These are phyloP conservation scores for Solanum peruvianum DNA, from an alignment of 257 asterid genomes.

Conservation along the genomic window DNA sequence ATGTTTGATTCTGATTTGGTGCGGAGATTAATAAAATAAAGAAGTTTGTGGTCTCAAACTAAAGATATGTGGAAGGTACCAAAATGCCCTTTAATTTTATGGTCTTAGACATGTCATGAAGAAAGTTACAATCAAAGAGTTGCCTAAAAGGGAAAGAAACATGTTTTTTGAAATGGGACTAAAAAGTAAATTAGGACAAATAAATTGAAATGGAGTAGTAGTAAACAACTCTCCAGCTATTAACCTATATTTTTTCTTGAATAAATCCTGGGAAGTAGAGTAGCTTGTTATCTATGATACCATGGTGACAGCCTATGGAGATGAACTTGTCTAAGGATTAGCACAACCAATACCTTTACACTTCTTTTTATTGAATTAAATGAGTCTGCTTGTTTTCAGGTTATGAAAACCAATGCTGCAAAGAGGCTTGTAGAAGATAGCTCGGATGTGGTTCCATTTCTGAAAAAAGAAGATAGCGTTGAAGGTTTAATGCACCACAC, in stretches of 20 bases:
- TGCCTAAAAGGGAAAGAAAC: background rate
- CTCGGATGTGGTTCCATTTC: background rate
- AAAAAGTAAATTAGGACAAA: background rate
- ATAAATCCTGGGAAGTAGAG: background rate
- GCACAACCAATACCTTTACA: background rate
- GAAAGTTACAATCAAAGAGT: background rate
- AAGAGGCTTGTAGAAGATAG: slow-evolving; percentile 16
- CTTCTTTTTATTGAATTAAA: background rate
- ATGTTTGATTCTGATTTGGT: background rate
- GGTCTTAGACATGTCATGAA: background rate
- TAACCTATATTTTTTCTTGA: background rate
- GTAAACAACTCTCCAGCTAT: background rate
- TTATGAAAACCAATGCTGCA: background rate
- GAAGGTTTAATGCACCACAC: slow-evolving; percentile 5
- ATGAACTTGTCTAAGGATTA: background rate
- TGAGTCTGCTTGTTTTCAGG: background rate
- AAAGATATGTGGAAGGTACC: background rate
- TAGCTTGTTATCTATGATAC: background rate
- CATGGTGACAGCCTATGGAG: background rate
- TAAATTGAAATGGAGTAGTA: background rate
- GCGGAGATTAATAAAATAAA: background rate
- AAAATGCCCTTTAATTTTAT: background rate
- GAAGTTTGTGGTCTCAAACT: background rate
- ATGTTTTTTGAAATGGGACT: background rate
- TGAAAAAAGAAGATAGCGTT: background rate